These are phyloP conservation scores for Tricholoma saponaceum DNA, from an alignment of 768 basidiomycete species.

Conservation along the genomic window DNA sequence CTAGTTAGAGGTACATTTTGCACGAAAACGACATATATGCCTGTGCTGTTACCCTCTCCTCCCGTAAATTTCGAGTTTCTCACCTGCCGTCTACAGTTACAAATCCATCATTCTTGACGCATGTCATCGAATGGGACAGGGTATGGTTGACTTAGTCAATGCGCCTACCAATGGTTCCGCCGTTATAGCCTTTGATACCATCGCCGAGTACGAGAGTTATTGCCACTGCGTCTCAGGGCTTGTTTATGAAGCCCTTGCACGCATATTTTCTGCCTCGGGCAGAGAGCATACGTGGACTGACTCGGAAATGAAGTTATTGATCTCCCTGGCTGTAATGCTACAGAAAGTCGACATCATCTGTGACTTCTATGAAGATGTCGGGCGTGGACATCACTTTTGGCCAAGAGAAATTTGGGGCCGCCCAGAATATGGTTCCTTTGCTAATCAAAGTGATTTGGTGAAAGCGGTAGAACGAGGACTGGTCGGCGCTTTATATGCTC, in stretches of 20 bases:
- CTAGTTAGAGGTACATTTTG: too few relatives aligned
- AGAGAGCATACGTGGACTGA: not conserved
- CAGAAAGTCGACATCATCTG: not conserved
- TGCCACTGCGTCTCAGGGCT: not conserved
- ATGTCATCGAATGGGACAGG: not conserved
- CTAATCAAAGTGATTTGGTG: not conserved
- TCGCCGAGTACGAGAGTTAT: not conserved
- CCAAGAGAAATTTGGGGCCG: not conserved
- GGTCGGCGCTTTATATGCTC: not conserved
- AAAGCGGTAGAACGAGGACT: not conserved
- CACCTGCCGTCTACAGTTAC: not conserved
- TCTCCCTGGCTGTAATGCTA: not conserved
- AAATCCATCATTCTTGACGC: not conserved
- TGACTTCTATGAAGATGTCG: not conserved
- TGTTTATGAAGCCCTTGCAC: not conserved
- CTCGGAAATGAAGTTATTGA: not conserved
- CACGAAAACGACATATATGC: too few relatives aligned
- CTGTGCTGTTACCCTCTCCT: too few relatives aligned
- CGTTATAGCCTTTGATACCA: not conserved
- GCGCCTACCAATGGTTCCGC: not conserved
- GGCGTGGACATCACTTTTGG: not conserved
- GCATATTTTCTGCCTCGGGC: not conserved
- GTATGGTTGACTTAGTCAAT: not conserved
- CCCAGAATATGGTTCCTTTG: not conserved
- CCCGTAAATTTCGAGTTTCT: not conserved